Conservation (phyloP, 192 early-diverging fungal genomes). For the Oehlia diaphana region DNA sequence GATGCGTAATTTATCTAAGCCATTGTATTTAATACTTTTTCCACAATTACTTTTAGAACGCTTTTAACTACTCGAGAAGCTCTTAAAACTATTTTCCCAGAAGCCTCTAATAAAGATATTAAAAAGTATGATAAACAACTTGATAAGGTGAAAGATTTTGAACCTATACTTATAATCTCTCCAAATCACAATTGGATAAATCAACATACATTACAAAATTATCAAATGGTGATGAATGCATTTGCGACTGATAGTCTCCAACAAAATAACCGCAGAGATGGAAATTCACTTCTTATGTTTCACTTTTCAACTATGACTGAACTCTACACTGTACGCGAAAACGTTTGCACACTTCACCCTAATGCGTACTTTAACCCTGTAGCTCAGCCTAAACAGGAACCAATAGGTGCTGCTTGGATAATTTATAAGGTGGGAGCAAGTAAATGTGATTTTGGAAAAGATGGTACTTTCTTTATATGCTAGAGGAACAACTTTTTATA, state of each 20-base stretch:
- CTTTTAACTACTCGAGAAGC: background rate
- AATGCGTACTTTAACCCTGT: too few relatives aligned
- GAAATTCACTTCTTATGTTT: slow-evolving; percentile 8
- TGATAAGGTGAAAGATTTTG: background rate
- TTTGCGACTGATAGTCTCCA: slow-evolving; percentile 1
- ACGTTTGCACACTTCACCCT: too few relatives aligned
- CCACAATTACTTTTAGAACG: slow-evolving; percentile 18
- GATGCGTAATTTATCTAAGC: slow-evolving; percentile 3
- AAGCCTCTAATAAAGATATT: slow-evolving; percentile 23
- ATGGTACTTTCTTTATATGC: too few relatives aligned
- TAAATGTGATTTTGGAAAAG: too few relatives aligned
- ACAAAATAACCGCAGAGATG: slow-evolving; percentile 14
- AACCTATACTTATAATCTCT: slow-evolving; percentile 3
- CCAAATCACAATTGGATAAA: background rate
- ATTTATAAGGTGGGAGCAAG: too few relatives aligned
- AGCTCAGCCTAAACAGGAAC: too few relatives aligned
- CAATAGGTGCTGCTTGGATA: too few relatives aligned
- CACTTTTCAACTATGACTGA: background rate
- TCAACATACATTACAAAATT: background rate
- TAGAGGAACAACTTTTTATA: too few relatives aligned
- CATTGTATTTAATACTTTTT: slow-evolving; percentile 13
- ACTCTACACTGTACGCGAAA: background rate
- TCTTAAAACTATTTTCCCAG: slow-evolving; percentile 6
- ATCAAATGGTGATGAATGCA: slow-evolving; percentile 9
- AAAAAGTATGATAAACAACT: slow-evolving; percentile 14